Conservation (phyloP, 805 yeast species). For the Wickerhamiella allomyrinae region DNA sequence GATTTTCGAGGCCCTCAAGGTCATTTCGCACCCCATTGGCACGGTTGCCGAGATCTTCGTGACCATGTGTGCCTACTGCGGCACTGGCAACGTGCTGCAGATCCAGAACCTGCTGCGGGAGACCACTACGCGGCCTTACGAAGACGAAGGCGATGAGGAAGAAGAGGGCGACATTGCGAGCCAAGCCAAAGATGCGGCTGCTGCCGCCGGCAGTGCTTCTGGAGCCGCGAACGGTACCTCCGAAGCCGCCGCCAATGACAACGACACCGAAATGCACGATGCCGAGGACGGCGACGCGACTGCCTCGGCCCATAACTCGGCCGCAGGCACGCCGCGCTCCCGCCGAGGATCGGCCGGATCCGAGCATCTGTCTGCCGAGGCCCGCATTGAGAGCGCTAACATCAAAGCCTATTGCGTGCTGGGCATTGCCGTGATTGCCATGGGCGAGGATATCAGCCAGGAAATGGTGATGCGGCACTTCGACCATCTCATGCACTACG, state of each 20-base stretch:
- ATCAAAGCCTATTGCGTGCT: slow-evolving; percentile 84
- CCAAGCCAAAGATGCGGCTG: slow-evolving; percentile 21
- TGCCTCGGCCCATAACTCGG: slow-evolving; percentile 1
- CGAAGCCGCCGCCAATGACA: slow-evolving; percentile 9
- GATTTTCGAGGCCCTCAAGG: slow-evolving; percentile 82
- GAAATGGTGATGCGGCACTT: slow-evolving; percentile 96
- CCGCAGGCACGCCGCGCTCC: neutral
- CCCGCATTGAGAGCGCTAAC: slow-evolving; percentile 25
- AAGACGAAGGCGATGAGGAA: slow-evolving; percentile 42
- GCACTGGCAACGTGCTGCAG: slow-evolving; percentile 93
- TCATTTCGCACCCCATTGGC: slow-evolving; percentile 89
- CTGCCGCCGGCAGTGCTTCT: slow-evolving; percentile 12
- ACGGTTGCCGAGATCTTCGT: slow-evolving; percentile 80
- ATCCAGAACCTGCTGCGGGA: slow-evolving; percentile 83
- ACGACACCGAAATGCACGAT: slow-evolving; percentile 15
- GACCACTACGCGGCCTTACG: slow-evolving; percentile 52
- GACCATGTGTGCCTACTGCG: slow-evolving; percentile 88
- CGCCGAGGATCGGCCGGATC: neutral
- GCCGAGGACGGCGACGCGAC: slow-evolving; percentile 8
- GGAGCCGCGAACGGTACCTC: slow-evolving; percentile 19
- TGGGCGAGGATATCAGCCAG: slow-evolving; percentile 97
- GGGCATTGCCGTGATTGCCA: slow-evolving; percentile 85
- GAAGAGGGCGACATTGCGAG: slow-evolving; percentile 16
- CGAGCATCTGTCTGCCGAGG: slow-evolving; percentile 19
- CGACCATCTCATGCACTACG: slow-evolving; percentile 95